phyloP scores from a whole-genome alignment of 305 asterid species.

The Solanum hybrid region DNA sequence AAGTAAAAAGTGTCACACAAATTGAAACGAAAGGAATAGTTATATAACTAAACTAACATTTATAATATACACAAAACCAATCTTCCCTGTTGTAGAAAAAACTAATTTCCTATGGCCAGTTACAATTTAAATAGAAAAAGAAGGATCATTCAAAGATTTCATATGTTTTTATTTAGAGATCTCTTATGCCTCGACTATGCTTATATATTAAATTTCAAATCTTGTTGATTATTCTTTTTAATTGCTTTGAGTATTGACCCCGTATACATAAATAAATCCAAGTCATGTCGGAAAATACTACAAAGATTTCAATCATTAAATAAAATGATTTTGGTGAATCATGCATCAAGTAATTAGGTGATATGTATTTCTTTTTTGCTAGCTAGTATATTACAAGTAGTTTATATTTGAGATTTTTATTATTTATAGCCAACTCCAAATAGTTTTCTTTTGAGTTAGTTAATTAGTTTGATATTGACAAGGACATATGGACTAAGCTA shows the following conservation, averaged over 20 bases:
- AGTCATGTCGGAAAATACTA: not conserved
- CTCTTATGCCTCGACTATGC: not conserved
- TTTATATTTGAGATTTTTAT: not conserved
- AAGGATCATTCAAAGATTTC: not conserved
- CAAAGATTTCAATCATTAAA: not conserved
- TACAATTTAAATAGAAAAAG: not conserved
- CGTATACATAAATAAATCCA: not conserved
- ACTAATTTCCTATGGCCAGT: not conserved
- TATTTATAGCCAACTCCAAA: not conserved
- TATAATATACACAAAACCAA: not conserved
- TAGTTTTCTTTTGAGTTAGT: not conserved
- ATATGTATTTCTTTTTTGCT: no score
- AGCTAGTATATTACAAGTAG: not conserved
- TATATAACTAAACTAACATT: not conserved
- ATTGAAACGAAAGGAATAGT: not conserved
- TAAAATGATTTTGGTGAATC: not conserved
- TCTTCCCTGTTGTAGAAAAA: not conserved
- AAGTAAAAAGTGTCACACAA: not conserved
- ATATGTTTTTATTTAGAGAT: not conserved
- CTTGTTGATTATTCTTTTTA: not conserved
- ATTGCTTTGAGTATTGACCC: not conserved
- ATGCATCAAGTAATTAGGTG: not conserved
- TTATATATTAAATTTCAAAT: not conserved
- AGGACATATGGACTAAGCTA: not conserved
- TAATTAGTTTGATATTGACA: not conserved